Evolutionary conservation across 202 grass and related monocot genomes (phyloP), one percentile per base, ranked within the genome.

Genomic region (Bolboschoenoplectus hybrid): DNA sequence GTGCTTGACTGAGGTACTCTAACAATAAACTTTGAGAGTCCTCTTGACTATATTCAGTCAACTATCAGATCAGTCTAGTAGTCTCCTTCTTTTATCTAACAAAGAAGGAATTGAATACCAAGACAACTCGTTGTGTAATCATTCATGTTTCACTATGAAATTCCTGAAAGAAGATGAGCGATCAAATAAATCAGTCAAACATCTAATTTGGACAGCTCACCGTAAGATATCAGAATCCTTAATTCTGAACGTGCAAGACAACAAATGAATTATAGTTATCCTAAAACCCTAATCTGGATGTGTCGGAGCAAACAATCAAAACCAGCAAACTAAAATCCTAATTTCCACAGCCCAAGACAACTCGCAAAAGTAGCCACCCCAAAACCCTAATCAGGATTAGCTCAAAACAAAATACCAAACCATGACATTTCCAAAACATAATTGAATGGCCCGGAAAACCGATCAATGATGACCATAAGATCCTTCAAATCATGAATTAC

Each of bases 1-100:
- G 51, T 78, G 50, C 49, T 78, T 78, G 34, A 57, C 74, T 57
- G 19, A 78, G 74, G 51, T 16, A 78, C 35, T 38, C 34, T 38
- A 57, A 32, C 34, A 17, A 57, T 51, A 78, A 78, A 45, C 2
- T 44, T 45, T 45, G 14, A 40, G 1, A 1, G 3, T 63, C 40
- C 39, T 7, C 26, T 70, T 70, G 17, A 70, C 6, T 70, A 70
- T 19, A 2, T 70, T 6, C 7, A n/a, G 67, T 70, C 39, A 70
- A 45, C 67, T 40, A 68, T 68, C 13, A 67, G 34, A 67, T 44
- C 67, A 69, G 39, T 69, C 67, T 44, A 17, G 39, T 69, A 69
- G 1, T 16, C 67, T 44, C 12, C 39, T 44, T 43, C 2, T 69
- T 39, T 67, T 26, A 38, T 39, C 64, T 67, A 67, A 6, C 3